These are phyloP conservation scores for Beta corolliflora DNA, from an alignment of 179 eudicot species.

Conservation along the genomic window DNA sequence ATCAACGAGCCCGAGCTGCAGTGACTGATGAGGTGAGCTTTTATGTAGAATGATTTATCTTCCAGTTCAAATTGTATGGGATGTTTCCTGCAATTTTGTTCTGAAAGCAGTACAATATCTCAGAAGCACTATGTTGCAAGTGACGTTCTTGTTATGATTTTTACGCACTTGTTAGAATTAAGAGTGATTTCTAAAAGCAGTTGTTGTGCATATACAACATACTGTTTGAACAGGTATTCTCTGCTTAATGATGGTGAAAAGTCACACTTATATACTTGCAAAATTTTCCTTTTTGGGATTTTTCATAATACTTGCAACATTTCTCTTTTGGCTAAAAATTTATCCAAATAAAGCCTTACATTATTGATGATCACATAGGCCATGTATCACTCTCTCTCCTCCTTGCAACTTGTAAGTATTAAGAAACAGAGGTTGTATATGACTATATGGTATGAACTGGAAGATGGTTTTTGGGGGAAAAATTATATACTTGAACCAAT, in stretches of 20 bases:
- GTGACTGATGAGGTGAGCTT: constrained; percentile 85
- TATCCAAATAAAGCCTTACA: no score
- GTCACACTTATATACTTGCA: neutral
- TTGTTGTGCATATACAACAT: neutral
- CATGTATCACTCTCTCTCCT: no score
- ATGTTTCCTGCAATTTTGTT: neutral
- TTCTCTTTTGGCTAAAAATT: no score
- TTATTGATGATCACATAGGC: no score
- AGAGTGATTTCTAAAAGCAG: neutral
- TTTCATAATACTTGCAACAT: no score
- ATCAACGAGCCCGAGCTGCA: constrained; percentile 77
- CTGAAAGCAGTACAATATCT: neutral
- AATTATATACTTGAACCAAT: neutral
- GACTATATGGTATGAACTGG: neutral
- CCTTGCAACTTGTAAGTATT: no score
- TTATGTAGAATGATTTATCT: neutral
- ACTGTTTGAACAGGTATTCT: neutral
- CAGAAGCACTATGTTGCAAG: neutral
- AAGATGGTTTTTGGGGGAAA: neutral
- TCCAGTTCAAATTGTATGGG: neutral
- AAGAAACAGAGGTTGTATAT: no score
- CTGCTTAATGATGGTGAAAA: neutral
- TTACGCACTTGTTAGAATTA: neutral
- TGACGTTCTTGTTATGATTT: neutral
- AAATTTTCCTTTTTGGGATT: no score